A percentile compares a stretch with the other conserved stretches of the same genome.
Conservation (phyloP, 371 early-diverging fungal genomes). For the Mortierella sp. region DNA sequence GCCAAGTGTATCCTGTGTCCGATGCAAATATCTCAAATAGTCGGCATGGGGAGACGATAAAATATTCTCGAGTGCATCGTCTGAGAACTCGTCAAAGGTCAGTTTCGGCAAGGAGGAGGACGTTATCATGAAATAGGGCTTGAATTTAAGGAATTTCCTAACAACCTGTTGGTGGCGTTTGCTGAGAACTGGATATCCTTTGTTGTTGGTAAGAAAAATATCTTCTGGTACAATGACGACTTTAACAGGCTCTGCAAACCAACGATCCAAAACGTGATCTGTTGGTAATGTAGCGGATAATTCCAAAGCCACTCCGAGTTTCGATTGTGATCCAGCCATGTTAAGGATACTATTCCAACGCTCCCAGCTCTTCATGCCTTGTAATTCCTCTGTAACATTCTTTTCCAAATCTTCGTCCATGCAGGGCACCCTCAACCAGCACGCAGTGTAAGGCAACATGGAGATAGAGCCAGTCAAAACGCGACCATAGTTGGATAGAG, state of each 20-base stretch:
- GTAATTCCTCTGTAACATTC: constrained; percentile 36
- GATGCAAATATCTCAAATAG: constrained; percentile 78
- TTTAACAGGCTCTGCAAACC: constrained; percentile 92
- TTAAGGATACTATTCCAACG: constrained; percentile 78
- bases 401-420: constrained; percentile 53
- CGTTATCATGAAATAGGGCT: constrained; percentile 70
- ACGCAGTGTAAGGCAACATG: constrained; percentile 58
- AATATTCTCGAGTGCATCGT: constrained; percentile 44
- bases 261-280: constrained; percentile 70
- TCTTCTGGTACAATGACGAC: constrained; percentile 77
- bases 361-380: constrained; percentile 64
- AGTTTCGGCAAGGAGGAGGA: constrained; percentile 43
- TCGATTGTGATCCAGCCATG: constrained; percentile 67
- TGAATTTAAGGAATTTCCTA: constrained; percentile 70
- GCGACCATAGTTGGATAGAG: constrained; percentile 70
- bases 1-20: constrained; percentile 70
- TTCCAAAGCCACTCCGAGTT: constrained; percentile 74
- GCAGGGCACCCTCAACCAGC: constrained; percentile 57
- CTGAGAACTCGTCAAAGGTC: constrained; percentile 44
- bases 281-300: constrained; percentile 69
- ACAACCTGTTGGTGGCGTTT: constrained; percentile 82
- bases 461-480: constrained; percentile 62
- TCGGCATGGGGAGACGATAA: constrained; percentile 68
- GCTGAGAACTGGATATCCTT: constrained; percentile 89
- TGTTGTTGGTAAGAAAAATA: constrained; percentile 81